Percentiles rank a stretch among this genome's conserved stretches.
These are phyloP conservation scores for Lichtheimia ramosa DNA, from an alignment of 371 early-diverging fungal genomes.

Conservation along the genomic window DNA sequence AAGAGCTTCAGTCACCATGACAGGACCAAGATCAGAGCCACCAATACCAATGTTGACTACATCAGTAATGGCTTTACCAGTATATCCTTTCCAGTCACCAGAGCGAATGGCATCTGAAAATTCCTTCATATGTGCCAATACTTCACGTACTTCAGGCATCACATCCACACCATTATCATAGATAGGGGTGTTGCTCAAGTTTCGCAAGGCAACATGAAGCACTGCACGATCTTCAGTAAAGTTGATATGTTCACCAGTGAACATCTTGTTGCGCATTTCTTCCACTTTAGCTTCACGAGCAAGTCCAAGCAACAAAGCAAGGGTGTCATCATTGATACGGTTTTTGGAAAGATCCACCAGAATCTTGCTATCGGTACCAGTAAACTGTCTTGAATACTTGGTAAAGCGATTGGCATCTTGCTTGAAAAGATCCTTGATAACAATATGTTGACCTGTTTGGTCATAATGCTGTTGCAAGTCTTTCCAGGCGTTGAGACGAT, in stretches of 20 bases:
- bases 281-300: slow-evolving; percentile 86
- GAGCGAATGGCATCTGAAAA: slow-evolving; percentile 86
- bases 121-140: slow-evolving; percentile 89
- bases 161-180: slow-evolving; percentile 84
- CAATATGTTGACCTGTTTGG: slow-evolving; percentile 68
- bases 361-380: slow-evolving; percentile 68
- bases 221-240: slow-evolving; percentile 98
- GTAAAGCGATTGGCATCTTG: slow-evolving; percentile 76
- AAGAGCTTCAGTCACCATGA: slow-evolving; percentile 98
- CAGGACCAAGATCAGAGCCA: slow-evolving; percentile 98
- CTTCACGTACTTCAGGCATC: slow-evolving; percentile 92
- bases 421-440: slow-evolving; percentile 78
- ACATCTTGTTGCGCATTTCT: slow-evolving; percentile 90
- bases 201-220: slow-evolving; percentile 94
- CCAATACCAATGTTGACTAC: slow-evolving; percentile 99
- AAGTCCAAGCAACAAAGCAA: slow-evolving; percentile 77
- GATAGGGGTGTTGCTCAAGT: slow-evolving; percentile 82
- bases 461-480: slow-evolving; percentile 88
- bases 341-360: slow-evolving; percentile 96
- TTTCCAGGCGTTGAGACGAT: slow-evolving; percentile 77
- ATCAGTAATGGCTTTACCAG: slow-evolving; percentile 92
- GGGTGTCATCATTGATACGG: slow-evolving; percentile 78
- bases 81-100: slow-evolving; percentile 93
- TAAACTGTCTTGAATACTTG: slow-evolving; percentile 74
- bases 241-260: slow-evolving; percentile 93